phyloP scores from a whole-genome alignment of 441 rosid genomes.

The Aleurites moluccanus region DNA sequence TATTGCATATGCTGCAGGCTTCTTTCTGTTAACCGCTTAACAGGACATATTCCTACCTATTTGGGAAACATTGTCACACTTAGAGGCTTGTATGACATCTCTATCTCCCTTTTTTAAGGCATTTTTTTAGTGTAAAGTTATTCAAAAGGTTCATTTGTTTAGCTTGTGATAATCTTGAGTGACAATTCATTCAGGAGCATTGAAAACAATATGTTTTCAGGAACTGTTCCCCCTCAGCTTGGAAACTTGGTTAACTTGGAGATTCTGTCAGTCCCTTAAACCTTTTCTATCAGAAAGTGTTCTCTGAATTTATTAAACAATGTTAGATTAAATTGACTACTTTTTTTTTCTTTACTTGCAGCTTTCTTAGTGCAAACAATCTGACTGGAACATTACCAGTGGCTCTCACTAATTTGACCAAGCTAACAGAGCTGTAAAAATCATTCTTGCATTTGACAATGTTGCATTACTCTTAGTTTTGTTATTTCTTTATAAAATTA shows the following conservation, averaged over 20 bases:
- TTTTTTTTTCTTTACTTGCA: conserved; percentile 13
- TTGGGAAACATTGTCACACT: conserved; percentile 41
- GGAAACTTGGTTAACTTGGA: conserved; percentile 41
- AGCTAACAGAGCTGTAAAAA: conserved; percentile 37
- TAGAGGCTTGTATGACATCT: conserved; percentile 29
- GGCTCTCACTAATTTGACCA: conserved; percentile 25
- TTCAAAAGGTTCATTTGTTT: conserved; percentile 11
- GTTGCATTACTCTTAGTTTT: not conserved
- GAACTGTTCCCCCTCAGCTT: conserved; percentile 44
- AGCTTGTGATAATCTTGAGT: not conserved
- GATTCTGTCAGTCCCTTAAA: conserved; percentile 33
- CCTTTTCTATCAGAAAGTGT: conserved; percentile 5
- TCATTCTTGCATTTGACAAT: conserved; percentile 4
- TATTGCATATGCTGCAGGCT: conserved; percentile 26
- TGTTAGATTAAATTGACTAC: not conserved
- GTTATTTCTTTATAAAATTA: not conserved
- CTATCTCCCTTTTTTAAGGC: not conserved
- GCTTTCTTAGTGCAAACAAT: conserved; percentile 31
- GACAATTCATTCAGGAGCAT: conserved; percentile 33
- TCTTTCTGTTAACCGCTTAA: conserved; percentile 35
- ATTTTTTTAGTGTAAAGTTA: not conserved
- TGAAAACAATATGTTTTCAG: conserved; percentile 46
- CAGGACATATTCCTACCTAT: conserved; percentile 37
- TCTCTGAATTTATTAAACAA: not conserved
- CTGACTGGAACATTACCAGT: conserved; percentile 32